A percentile compares a stretch with the other conserved stretches of the same genome.
Evolutionary conservation across 2,329 filamentous ascomycete species (phyloP).

Genomic region (Iodosphaeria phyllophila): DNA sequence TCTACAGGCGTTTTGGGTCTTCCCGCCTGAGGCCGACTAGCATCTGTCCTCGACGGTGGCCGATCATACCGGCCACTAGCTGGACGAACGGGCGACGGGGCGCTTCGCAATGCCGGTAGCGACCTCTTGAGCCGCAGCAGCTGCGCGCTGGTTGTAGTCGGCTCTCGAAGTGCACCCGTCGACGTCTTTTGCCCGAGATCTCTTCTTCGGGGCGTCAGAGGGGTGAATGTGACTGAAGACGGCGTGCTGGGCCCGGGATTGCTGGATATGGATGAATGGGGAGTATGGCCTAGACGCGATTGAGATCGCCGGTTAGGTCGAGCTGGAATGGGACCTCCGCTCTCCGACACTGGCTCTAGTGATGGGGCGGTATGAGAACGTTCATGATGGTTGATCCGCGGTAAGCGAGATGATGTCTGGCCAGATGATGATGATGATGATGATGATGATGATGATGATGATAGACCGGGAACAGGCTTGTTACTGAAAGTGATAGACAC

Average conservation of each 20-base stretch:
- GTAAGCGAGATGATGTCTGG: conserved; percentile 57
- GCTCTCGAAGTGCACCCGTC: conserved; percentile 33
- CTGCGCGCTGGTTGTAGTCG: conserved; percentile 47
- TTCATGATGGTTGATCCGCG: conserved; percentile 49
- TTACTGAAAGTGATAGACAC: conserved; percentile 86
- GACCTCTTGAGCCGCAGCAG: conserved; percentile 47
- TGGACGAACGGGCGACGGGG: conserved; percentile 32
- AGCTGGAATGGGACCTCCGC: conserved; percentile 47
- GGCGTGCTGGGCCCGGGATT: conserved; percentile 41
- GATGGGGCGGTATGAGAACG: conserved; percentile 49
- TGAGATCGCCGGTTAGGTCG: conserved; percentile 41
- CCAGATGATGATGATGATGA: too few species aligned
- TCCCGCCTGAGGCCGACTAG: conserved; percentile 28
- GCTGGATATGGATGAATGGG: conserved; percentile 50
- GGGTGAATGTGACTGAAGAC: conserved; percentile 31
- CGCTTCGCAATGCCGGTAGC: conserved; percentile 35
- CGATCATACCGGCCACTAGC: conserved; percentile 29
- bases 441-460: too few species aligned
- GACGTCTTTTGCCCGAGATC: conserved; percentile 38
- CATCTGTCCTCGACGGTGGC: conserved; percentile 39
- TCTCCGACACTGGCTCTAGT: conserved; percentile 87
- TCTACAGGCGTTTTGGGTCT: conserved; percentile 59
- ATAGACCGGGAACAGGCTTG: conserved; percentile 32
- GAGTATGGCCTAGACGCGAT: conserved; percentile 49
- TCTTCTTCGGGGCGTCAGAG: conserved; percentile 41